These are phyloP conservation scores for Pseudevernia furfuracea DNA, from an alignment of 495 filamentous ascomycete species.

Conservation along the genomic window DNA sequence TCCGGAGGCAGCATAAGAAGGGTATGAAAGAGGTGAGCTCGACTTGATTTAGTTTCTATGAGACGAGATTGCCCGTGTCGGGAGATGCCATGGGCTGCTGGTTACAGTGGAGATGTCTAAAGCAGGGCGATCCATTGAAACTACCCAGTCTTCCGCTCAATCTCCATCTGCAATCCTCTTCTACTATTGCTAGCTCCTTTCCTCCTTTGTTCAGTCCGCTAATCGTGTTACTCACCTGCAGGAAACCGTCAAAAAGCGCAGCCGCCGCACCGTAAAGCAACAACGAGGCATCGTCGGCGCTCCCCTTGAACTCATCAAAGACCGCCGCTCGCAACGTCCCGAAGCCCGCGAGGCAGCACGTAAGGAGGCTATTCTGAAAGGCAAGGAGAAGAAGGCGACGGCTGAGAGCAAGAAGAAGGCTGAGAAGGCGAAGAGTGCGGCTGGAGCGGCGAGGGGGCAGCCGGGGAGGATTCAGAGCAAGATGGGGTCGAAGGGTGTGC, in stretches of 20 bases:
- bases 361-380: slow-evolving; percentile 81
- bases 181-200: not conserved
- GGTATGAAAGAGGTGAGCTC: slow-evolving; percentile 96
- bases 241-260: slow-evolving; percentile 99
- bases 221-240: slow-evolving; percentile 35
- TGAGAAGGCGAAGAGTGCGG: slow-evolving; percentile 95
- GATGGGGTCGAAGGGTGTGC: slow-evolving; percentile 91
- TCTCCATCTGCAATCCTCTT: not conserved
- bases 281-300: slow-evolving; percentile 99
- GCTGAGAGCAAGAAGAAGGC: slow-evolving; percentile 89
- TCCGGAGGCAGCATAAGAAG: slow-evolving; percentile 98
- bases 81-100: not conserved
- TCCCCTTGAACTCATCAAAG: slow-evolving; percentile 99
- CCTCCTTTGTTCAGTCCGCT: not conserved
- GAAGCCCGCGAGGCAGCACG: slow-evolving; percentile 92
- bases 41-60: too few relatives aligned
- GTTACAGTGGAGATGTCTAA: not conserved
- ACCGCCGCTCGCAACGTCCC: slow-evolving; percentile 85
- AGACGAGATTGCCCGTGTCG: not conserved
- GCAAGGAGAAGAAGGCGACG: slow-evolving; percentile 93
- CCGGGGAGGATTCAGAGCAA: slow-evolving; percentile 77
- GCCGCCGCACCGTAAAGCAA: slow-evolving; percentile 94
- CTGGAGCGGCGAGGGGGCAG: slow-evolving; percentile 64
- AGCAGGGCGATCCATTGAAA: not conserved
- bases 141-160: not conserved